Conservation (phyloP, 1,284 basidiomycete species). For the Cutaneotrichosporon cavernicola region DNA sequence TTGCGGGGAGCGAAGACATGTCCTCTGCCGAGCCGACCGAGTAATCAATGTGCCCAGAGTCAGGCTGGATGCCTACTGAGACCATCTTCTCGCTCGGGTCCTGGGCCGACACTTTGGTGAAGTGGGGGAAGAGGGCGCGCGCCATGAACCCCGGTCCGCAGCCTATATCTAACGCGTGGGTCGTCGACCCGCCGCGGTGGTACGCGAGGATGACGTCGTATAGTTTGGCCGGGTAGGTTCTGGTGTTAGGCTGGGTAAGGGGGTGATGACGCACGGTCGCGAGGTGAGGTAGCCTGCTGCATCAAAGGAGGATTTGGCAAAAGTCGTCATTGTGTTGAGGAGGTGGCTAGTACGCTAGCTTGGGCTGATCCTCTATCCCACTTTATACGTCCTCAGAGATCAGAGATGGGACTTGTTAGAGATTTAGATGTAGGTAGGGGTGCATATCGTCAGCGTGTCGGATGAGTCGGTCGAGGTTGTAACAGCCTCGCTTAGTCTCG, state of each 20-base stretch:
- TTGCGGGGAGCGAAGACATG: conserved; percentile 46
- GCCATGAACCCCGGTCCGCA: conserved; percentile 72
- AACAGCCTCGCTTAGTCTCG: too few relatives aligned
- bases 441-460: too few relatives aligned
- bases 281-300: conserved; percentile 39
- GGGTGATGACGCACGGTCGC: conserved; percentile 31
- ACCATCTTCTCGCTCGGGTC: conserved; percentile 78
- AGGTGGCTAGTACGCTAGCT: neutral
- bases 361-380: too few relatives aligned
- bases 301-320: conserved; percentile 40
- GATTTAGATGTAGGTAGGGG: too few relatives aligned
- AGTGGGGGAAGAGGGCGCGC: conserved; percentile 59
- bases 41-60: conserved; percentile 53
- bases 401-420: too few relatives aligned
- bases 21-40: conserved; percentile 45
- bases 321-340: conserved; percentile 28
- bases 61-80: conserved; percentile 57
- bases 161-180: conserved; percentile 64
- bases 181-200: conserved; percentile 29
- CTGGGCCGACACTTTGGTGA: conserved; percentile 65
- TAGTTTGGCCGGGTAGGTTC: conserved; percentile 34
- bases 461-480: too few relatives aligned
- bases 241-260: conserved; percentile 21
- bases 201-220: conserved; percentile 35
- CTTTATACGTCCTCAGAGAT: too few relatives aligned